Conservation (phyloP, 176 grass and related monocot genomes). For the Cocos nucifera region DNA sequence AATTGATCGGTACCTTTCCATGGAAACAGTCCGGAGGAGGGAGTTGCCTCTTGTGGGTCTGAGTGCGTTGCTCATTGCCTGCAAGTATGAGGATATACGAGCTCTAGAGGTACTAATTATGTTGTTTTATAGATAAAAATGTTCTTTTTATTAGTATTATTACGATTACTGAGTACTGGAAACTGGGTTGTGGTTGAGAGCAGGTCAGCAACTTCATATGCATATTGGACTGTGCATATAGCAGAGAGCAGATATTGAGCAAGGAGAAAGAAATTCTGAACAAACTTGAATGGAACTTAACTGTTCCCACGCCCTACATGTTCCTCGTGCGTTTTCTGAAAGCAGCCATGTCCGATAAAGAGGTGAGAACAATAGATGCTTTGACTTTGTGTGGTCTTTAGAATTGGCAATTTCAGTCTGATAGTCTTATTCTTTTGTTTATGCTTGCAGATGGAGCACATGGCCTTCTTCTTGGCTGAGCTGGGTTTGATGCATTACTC, state of each 20-base stretch:
- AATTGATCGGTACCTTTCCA: conserved; percentile 7
- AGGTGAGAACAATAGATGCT: conserved; percentile 20
- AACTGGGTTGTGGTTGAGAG: background rate
- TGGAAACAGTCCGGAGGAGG: background rate
- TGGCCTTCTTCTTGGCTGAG: conserved; percentile 66
- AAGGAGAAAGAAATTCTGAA: conserved; percentile 11
- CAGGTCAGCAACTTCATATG: conserved; percentile 10
- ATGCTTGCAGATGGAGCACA: conserved; percentile 50
- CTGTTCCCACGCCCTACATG: conserved; percentile 58
- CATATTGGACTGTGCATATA: conserved; percentile 7
- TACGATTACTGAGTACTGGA: background rate
- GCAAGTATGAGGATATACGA: conserved; percentile 18
- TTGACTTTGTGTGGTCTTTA: background rate
- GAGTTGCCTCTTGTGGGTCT: conserved; percentile 11
- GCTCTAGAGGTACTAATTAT: conserved; percentile 2
- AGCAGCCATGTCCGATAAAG: conserved; percentile 32
- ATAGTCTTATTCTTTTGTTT: background rate
- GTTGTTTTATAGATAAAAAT: background rate
- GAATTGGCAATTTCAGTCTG: background rate
- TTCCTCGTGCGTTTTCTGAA: conserved; percentile 56
- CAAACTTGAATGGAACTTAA: conserved; percentile 61
- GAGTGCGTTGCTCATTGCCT: conserved; percentile 6
- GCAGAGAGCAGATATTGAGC: conserved; percentile 5
- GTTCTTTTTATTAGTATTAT: background rate
- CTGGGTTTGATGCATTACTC: conserved; percentile 49